Base-by-base conservation (phyloP, 1,139 yeast species). In the Hanseniaspora gamundiae region DNA sequence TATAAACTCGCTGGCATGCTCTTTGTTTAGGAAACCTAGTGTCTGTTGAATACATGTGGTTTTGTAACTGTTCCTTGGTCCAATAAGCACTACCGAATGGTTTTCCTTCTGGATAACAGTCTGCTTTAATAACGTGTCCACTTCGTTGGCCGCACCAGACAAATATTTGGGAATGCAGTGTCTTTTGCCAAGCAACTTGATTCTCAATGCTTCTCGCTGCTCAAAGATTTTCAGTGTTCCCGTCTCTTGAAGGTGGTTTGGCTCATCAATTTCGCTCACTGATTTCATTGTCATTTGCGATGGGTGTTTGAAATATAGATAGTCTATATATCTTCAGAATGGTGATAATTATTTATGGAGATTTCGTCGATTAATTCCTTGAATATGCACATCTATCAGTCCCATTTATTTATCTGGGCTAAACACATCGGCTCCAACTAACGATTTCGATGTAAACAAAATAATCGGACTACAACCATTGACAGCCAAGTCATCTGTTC, bases 61-160 rank as follows among this genome's bases (percentile, higher is more conserved):
- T 58, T 91, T 91, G 0, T 95, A 96, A 5, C 78, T 67, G 1
- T 83, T 76, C 41, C 88, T 65, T 0, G 95, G 88, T 0, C 98
- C 98, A 40, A 86, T 70, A 1, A 91, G 48, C 10, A 88, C 65
- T 9, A 80, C 76, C 1, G 96, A 87, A 56, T 84, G 87, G 4
- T 95, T 91, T 52, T 86, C 94, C 33, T 75, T 73, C 49, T 76
- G 76, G 16, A 67, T 63, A 0, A 88, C 70, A 0, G 95, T 80
- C 50, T 78, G 78, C 47, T 76, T 76, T 47, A 88, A 59, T 52
- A 83, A 60, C 13, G 67, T 64, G 49, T 72, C 73, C 1, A 87
- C 58, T 48, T 80, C 80, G 2, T 62, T 44, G 42, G 50, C 50
- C 4, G 54, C 50, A 6, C 51, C 53, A 29, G 45, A 41, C 16